Evolutionary conservation across 1,139 yeast genomes (phyloP).

Genomic region (Hemisphaericaspora xylanilytica): DNA sequence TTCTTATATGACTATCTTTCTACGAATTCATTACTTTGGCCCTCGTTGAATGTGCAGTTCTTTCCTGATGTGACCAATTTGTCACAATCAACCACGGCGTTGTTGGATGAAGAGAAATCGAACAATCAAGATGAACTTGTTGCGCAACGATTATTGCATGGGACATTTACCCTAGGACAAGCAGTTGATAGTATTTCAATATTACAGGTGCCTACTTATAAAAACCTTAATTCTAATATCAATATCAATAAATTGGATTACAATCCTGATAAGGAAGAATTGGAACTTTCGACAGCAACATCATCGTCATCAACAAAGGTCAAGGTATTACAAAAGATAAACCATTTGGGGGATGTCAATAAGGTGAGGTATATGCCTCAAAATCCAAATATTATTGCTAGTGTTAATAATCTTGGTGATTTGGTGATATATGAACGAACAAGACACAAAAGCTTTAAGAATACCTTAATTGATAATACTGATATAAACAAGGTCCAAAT

Average conservation of each 20-base stretch:
- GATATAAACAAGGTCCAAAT: constrained; percentile 23
- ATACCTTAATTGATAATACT: constrained; percentile 25
- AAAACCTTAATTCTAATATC: constrained; percentile 30
- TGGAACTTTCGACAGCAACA: constrained; percentile 32
- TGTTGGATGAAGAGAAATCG: constrained; percentile 13
- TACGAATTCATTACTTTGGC: constrained; percentile 54
- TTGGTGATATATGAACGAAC: constrained; percentile 51
- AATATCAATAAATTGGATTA: constrained; percentile 35
- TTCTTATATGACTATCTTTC: constrained; percentile 49
- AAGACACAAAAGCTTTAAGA: constrained; percentile 46
- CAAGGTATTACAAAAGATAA: constrained; percentile 38
- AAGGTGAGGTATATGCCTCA: constrained; percentile 43
- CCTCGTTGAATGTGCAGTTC: constrained; percentile 53
- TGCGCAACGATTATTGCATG: constrained; percentile 37
- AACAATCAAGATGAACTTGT: constrained; percentile 14
- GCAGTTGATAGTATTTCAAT: constrained; percentile 39
- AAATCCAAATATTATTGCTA: constrained; percentile 44
- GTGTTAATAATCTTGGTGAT: constrained; percentile 40
- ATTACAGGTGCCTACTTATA: constrained; percentile 36
- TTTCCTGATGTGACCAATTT: constrained; percentile 47
- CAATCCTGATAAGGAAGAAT: constrained; percentile 42
- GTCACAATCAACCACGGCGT: constrained; percentile 29
- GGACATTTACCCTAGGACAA: constrained; percentile 47
- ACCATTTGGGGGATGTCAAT: constrained; percentile 47
- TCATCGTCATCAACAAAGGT: constrained; percentile 21